phyloP scores from a whole-genome alignment of 2,329 filamentous ascomycete genomes.

The Ophiostoma ulmi region DNA sequence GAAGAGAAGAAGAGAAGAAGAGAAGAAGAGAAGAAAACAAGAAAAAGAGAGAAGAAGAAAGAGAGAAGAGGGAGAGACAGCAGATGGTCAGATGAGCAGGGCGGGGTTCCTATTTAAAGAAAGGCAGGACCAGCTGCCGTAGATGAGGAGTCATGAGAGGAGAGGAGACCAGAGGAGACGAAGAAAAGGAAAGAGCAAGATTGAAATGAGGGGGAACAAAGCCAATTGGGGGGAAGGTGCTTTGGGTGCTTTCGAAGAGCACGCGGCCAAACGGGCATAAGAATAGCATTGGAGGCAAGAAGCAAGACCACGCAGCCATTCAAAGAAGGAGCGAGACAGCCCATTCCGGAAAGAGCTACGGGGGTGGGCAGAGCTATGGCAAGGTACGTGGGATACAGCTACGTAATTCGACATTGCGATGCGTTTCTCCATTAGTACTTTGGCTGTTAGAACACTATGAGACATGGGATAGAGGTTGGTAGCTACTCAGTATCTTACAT shows the following conservation, averaged over 20 bases:
- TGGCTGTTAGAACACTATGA: not conserved
- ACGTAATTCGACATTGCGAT: not conserved
- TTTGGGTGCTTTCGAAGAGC: conserved; percentile 14
- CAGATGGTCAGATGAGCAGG: conserved; percentile 16
- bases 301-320: not conserved
- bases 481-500: not conserved
- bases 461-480: not conserved
- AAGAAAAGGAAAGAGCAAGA: conserved; percentile 15
- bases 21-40: not conserved
- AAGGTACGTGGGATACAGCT: conserved; percentile 9
- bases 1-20: no score
- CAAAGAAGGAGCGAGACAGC: conserved; percentile 18
- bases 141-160: not conserved
- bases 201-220: conserved; percentile 22
- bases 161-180: not conserved
- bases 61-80: not conserved
- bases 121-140: not conserved
- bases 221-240: conserved; percentile 17
- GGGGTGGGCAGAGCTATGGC: conserved; percentile 7
- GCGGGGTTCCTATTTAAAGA: conserved; percentile 25
- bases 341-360: conserved; percentile 17
- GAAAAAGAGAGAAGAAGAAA: conserved; percentile 9
- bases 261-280: not conserved
- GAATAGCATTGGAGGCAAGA: not conserved
- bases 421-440: not conserved